Percentiles rank a stretch among this genome's conserved stretches.
These are phyloP conservation scores for Neurospora crassa DNA, from an alignment of 2,329 filamentous ascomycete genomes.

Conservation along the genomic window DNA sequence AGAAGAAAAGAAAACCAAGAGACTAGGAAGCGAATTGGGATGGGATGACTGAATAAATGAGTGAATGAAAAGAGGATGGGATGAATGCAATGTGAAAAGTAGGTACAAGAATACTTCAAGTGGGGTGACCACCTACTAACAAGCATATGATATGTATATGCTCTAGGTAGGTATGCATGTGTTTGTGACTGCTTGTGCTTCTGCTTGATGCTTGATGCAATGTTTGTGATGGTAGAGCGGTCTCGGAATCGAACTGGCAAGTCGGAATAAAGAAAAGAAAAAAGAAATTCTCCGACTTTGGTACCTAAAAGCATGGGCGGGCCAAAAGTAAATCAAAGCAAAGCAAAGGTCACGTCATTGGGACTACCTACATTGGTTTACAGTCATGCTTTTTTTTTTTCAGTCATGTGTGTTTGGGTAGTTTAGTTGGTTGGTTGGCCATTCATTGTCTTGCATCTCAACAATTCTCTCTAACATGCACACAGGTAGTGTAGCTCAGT, in stretches of 20 bases:
- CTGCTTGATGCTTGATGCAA: neutral
- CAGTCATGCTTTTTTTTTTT: neutral
- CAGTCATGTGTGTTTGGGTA: no score
- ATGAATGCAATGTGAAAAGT: neutral
- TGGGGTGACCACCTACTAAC: neutral
- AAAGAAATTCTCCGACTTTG: neutral
- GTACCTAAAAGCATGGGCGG: neutral
- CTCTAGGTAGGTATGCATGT: neutral
- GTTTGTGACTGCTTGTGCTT: neutral
- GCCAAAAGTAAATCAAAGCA: no score
- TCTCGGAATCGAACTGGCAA: neutral
- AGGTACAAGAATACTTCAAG: no score
- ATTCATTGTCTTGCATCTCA: neutral
- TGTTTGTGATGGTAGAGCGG: neutral
- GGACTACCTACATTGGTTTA: neutral
- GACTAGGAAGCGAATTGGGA: no score
- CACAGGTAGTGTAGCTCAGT: neutral
- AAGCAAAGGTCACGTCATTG: neutral
- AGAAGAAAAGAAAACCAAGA: no score
- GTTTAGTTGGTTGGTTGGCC: neutral
- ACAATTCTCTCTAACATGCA: neutral
- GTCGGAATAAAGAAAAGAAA: neutral
- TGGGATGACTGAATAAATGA: no score
- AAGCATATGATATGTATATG: neutral
- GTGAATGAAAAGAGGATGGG: neutral